These are phyloP conservation scores for Penicillium samsonianum DNA, from an alignment of 495 filamentous ascomycete species.

Conservation along the genomic window DNA sequence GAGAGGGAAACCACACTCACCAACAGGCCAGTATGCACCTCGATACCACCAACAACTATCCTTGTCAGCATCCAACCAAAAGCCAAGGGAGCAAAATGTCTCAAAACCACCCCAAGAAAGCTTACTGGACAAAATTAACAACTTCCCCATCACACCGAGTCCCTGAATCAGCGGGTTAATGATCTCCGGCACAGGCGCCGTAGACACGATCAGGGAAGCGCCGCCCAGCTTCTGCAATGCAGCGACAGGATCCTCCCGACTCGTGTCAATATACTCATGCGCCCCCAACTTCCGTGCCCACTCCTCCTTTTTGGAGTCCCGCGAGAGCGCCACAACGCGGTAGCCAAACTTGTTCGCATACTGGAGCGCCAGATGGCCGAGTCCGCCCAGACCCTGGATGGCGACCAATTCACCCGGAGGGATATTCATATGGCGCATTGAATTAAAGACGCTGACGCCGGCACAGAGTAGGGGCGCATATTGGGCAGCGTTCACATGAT, in stretches of 20 bases:
- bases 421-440: too few relatives aligned
- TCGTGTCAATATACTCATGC: slow-evolving; percentile 65
- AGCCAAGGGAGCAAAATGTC: too few relatives aligned
- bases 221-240: slow-evolving; percentile 60
- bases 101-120: too few relatives aligned
- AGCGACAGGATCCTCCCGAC: slow-evolving; percentile 50
- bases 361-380: slow-evolving; percentile 62
- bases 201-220: slow-evolving; percentile 62
- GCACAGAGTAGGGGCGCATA: too few relatives aligned
- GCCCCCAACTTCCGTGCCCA: slow-evolving; percentile 65
- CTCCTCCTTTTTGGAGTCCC: slow-evolving; percentile 55
- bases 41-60: too few relatives aligned
- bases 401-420: too few relatives aligned
- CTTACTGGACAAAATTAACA: slow-evolving; percentile 41
- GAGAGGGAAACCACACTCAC: too few relatives aligned
- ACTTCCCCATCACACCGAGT: slow-evolving; percentile 57
- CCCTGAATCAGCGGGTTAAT: slow-evolving; percentile 58
- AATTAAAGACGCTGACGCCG: too few relatives aligned
- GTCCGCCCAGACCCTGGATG: too few relatives aligned
- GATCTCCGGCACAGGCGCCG: slow-evolving; percentile 58
- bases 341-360: slow-evolving; percentile 67
- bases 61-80: too few relatives aligned
- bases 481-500: too few relatives aligned
- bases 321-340: slow-evolving; percentile 62
- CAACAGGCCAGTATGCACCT: too few relatives aligned